Conservation (phyloP, 2,329 filamentous ascomycete species). For the Penicillium sp. region DNA sequence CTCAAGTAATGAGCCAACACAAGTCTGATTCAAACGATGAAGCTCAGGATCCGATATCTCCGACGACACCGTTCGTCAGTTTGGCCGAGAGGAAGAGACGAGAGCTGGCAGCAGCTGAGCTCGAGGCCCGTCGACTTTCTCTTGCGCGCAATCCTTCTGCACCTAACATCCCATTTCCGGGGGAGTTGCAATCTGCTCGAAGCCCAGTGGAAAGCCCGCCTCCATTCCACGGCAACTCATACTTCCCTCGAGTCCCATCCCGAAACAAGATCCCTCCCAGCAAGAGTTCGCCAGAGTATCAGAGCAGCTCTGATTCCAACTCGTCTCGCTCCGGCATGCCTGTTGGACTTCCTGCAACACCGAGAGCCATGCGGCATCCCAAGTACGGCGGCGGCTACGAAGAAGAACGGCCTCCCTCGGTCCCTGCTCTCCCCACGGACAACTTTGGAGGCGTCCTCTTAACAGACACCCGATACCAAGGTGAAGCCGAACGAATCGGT, state of each 20-base stretch:
- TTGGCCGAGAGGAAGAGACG: constrained; percentile 67
- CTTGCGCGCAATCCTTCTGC: constrained; percentile 76
- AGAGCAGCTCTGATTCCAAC: constrained; percentile 40
- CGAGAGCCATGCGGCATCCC: constrained; percentile 81
- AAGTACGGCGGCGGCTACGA: constrained; percentile 55
- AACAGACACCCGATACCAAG: constrained; percentile 37
- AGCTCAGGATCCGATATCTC: constrained; percentile 21
- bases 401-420: constrained; percentile 51
- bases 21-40: constrained; percentile 14
- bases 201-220: constrained; percentile 46
- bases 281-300: constrained; percentile 40
- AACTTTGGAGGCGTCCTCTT: constrained; percentile 33
- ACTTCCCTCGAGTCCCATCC: constrained; percentile 33
- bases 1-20: constrained; percentile 7
- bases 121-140: constrained; percentile 84
- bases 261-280: constrained; percentile 33
- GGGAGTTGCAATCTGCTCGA: constrained; percentile 46
- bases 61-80: constrained; percentile 30
- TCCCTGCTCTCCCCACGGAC: constrained; percentile 56
- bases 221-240: constrained; percentile 32
- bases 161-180: constrained; percentile 75
- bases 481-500: constrained; percentile 36
- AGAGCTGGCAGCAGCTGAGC: constrained; percentile 74
- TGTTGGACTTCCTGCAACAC: constrained; percentile 84
- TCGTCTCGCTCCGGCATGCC: constrained; percentile 48